Conservation (phyloP, 2,329 filamentous ascomycete genomes). For the Aureobasidium mangrovei region DNA sequence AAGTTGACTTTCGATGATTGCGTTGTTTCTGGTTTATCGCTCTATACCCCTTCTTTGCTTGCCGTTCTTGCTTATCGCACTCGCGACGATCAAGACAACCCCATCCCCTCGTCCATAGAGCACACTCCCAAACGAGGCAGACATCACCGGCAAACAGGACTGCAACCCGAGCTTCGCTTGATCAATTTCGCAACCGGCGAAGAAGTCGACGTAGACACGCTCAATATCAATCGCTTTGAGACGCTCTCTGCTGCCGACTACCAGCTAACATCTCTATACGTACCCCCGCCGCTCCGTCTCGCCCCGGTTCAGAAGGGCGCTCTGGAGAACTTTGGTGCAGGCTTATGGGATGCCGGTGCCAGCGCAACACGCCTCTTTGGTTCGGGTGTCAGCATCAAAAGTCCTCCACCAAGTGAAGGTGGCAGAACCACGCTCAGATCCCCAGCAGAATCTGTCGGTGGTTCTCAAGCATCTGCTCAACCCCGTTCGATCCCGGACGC, state of each 20-base stretch:
- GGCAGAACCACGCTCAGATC: slow-evolving; percentile 27
- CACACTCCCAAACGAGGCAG: slow-evolving; percentile 58
- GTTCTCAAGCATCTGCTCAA: not conserved
- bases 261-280: slow-evolving; percentile 75
- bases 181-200: slow-evolving; percentile 78
- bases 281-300: slow-evolving; percentile 55
- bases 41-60: slow-evolving; percentile 88
- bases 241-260: slow-evolving; percentile 83
- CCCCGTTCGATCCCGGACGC: slow-evolving; percentile 20
- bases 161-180: slow-evolving; percentile 79
- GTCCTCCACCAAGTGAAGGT: slow-evolving; percentile 33
- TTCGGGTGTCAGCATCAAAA: slow-evolving; percentile 67
- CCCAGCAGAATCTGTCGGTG: slow-evolving; percentile 26
- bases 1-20: slow-evolving; percentile 87
- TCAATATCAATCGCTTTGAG: slow-evolving; percentile 81
- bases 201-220: slow-evolving; percentile 76
- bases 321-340: slow-evolving; percentile 64
- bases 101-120: slow-evolving; percentile 39
- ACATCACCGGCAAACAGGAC: slow-evolving; percentile 64
- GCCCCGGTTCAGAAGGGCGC: slow-evolving; percentile 60
- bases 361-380: slow-evolving; percentile 82
- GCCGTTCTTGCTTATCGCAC: slow-evolving; percentile 86
- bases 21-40: slow-evolving; percentile 90
- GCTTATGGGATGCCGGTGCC: slow-evolving; percentile 73
- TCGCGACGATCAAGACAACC: slow-evolving; percentile 59